Evolutionary conservation across 2,329 filamentous ascomycete genomes (phyloP).

Genomic region (Biscogniauxia mediterranea): DNA sequence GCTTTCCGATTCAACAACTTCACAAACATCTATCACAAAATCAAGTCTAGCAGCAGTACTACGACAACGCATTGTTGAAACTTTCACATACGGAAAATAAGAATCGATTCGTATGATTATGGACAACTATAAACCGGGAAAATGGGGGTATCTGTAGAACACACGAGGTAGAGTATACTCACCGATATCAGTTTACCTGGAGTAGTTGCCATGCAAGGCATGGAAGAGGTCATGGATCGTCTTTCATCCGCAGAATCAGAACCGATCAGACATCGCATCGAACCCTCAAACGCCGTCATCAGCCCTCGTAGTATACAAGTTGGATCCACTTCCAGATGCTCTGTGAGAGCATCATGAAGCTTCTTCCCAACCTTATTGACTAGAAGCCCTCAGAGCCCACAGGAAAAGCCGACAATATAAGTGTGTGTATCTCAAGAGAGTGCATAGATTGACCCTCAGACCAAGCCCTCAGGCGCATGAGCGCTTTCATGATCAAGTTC

Average conservation of each 20-base stretch:
- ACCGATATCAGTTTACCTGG: constrained; percentile 17
- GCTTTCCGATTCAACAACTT: background rate
- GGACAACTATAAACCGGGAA: constrained; percentile 12
- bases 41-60: background rate
- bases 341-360: constrained; percentile 25
- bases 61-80: background rate
- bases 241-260: background rate
- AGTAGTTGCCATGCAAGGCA: constrained; percentile 4
- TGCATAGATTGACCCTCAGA: constrained; percentile 13
- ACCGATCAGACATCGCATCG: constrained; percentile 18
- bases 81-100: background rate
- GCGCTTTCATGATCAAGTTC: constrained; percentile 9
- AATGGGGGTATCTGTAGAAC: constrained; percentile 8
- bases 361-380: constrained; percentile 33
- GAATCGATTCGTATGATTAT: background rate
- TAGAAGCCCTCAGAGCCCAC: constrained; percentile 35
- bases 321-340: constrained; percentile 33
- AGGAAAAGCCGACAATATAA: constrained; percentile 31
- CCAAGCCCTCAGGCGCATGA: constrained; percentile 9
- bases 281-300: constrained; percentile 35
- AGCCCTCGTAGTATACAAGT: constrained; percentile 33
- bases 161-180: constrained; percentile 20
- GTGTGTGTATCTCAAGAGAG: constrained; percentile 10
- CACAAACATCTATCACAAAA: background rate
- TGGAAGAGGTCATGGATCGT: background rate